phyloP scores from a whole-genome alignment of 1,284 basidiomycete genomes.

The Ceratobasidium sp. region DNA sequence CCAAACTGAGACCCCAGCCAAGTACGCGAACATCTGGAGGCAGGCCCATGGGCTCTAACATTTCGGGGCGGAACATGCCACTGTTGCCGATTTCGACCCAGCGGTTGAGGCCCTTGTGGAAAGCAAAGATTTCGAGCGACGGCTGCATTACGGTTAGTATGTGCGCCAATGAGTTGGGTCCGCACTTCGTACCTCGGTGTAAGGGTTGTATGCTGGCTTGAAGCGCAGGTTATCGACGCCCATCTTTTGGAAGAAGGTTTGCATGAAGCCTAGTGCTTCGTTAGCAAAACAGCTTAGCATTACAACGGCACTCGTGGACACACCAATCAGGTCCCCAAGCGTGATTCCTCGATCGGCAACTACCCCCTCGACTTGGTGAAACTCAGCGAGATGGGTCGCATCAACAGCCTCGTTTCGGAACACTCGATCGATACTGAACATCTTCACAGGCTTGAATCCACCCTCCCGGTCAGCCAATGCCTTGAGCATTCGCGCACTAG shows the following conservation, averaged over 20 bases:
- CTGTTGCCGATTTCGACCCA: constrained; percentile 98
- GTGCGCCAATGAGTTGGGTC: constrained; percentile 9
- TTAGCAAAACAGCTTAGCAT: constrained; percentile 13
- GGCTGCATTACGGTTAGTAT: constrained; percentile 60
- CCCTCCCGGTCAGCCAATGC: constrained; percentile 76
- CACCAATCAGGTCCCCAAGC: constrained; percentile 95
- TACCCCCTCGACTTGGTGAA: constrained; percentile 99
- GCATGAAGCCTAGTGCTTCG: constrained; percentile 82
- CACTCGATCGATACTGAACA: constrained; percentile 98
- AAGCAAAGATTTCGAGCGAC: constrained; percentile 99
- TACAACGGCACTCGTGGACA: constrained; percentile 38
- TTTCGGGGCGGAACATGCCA: constrained; percentile 99
- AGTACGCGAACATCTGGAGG: constrained; percentile 96
- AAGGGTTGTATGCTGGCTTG: constrained; percentile 98
- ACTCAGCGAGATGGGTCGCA: constrained; percentile 99
- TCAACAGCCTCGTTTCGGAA: constrained; percentile 99
- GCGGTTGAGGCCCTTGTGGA: constrained; percentile 91
- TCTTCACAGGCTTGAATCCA: constrained; percentile 94
- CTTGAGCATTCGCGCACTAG: constrained; percentile 94
- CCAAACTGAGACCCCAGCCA: constrained; percentile 95
- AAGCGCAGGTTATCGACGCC: constrained; percentile 92
- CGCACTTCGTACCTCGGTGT: constrained; percentile 75
- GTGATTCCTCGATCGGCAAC: constrained; percentile 95
- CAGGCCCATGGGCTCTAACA: constrained; percentile 99
- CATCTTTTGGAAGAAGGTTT: constrained; percentile 98